phyloP scores from a whole-genome alignment of 2,329 filamentous ascomycete species.

The Calycina herbarum region DNA sequence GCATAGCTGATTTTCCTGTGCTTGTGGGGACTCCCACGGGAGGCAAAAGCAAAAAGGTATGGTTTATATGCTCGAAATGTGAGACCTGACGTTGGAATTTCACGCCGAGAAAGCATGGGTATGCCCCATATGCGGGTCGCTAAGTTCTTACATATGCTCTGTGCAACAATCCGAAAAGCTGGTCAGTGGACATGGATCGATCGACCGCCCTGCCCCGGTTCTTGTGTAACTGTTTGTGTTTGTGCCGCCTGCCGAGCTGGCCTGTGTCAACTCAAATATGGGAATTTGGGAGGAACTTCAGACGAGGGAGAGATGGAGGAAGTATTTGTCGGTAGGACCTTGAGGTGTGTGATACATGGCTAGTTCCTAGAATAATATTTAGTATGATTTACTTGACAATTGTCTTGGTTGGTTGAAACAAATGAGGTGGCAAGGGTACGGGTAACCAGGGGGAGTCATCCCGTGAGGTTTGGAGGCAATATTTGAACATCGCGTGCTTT shows the following conservation, averaged over 20 bases:
- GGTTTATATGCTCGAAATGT: constrained; percentile 1
- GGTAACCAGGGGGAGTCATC: constrained; percentile 11
- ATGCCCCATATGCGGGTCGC: constrained; percentile 5
- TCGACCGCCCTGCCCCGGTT: neutral
- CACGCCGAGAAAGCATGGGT: neutral
- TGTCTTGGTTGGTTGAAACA: constrained; percentile 4
- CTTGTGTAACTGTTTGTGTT: constrained; percentile 22
- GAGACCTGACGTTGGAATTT: constrained; percentile 5
- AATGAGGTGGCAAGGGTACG: constrained; percentile 15
- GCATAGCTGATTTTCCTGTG: neutral
- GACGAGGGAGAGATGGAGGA: neutral
- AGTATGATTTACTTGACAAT: neutral
- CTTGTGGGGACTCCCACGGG: neutral
- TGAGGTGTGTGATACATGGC: neutral
- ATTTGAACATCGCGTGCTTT: constrained; percentile 6
- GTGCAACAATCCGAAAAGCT: constrained; percentile 11
- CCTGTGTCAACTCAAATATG: neutral
- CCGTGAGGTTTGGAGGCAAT: neutral
- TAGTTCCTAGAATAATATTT: neutral
- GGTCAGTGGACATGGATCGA: neutral
- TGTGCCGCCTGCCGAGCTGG: constrained; percentile 20
- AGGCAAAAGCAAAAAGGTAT: neutral
- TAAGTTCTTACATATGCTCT: neutral
- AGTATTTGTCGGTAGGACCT: neutral
- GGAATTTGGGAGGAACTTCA: constrained; percentile 1